Base-by-base conservation (phyloP, 2,329 filamentous ascomycete genomes). In the Hypoxylon sp. region DNA sequence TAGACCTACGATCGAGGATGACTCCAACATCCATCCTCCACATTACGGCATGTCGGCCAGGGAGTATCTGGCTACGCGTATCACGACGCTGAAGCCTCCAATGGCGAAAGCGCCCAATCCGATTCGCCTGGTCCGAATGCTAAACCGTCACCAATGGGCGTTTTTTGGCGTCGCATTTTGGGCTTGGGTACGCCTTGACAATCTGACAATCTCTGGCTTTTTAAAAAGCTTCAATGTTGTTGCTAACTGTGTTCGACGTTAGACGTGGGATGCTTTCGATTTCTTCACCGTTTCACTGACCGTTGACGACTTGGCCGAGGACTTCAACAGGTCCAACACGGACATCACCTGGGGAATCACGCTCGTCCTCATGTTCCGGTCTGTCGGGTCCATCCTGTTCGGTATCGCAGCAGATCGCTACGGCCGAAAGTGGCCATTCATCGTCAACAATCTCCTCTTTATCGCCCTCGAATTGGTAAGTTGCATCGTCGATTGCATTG, bases 401-500 rank as follows among this genome's bases (percentile, higher is more conserved):
- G 87, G 87, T 68, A 81, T 88, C 27, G 84, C 84, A 0, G 80
- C 84, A 20, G 87, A 89, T 78, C 82, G 85, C 37, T 89, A 87
- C 70, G 87, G 87, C 3, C 81, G 87, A 53, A 89, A 88, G 76
- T 93, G 91, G 90, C 91, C 91, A 0, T 93, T 94, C 82, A 85
- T 94, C 13, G 76, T 91, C 66, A 94, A 94, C 80, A 92, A 94
- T 79, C 67, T 93, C 22, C 83, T 95, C 20, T 89, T 95, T 65
- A 90, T 92, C 40, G 78, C 90, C 5, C 84, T 95, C 8, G 91
- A 95, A 78, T 84, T 94, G 74, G 91, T 90, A 75, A 80, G 83
- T 78, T n/a, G 46, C 13, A 33, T 8, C 37, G 40, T 46, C n/a
- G n/a, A 57, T 49, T 33, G 30, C 33, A 14, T 44, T 20, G 55